phyloP scores from a whole-genome alignment of 2,329 filamentous ascomycete genomes.

The Exophiala calicioides region DNA sequence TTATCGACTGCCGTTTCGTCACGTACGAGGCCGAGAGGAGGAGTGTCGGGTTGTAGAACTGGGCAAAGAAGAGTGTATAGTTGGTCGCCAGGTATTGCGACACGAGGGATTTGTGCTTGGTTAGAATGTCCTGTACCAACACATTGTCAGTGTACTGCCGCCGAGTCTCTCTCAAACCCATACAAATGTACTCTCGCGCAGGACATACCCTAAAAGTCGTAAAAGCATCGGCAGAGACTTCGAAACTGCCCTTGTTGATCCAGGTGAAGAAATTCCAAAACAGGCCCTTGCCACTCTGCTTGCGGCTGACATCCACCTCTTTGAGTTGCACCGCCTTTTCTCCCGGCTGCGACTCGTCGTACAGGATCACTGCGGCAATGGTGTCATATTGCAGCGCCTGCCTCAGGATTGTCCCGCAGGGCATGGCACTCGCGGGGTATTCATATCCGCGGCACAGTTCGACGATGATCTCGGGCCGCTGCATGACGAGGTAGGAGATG shows the following conservation, averaged over 20 bases:
- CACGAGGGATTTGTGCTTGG: slow-evolving; percentile 88
- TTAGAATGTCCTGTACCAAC: slow-evolving; percentile 77
- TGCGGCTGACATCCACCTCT: slow-evolving; percentile 73
- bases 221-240: slow-evolving; percentile 95
- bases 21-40: slow-evolving; percentile 95
- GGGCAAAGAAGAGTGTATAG: slow-evolving; percentile 88
- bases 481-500: slow-evolving; percentile 83
- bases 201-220: slow-evolving; percentile 83
- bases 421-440: slow-evolving; percentile 85
- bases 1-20: slow-evolving; percentile 97
- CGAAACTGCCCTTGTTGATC: slow-evolving; percentile 95
- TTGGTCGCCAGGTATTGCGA: slow-evolving; percentile 85
- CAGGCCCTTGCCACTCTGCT: slow-evolving; percentile 76
- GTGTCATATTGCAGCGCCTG: slow-evolving; percentile 91
- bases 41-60: slow-evolving; percentile 68
- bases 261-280: slow-evolving; percentile 98
- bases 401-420: slow-evolving; percentile 83
- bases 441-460: slow-evolving; percentile 89
- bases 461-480: slow-evolving; percentile 81
- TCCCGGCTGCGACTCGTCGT: slow-evolving; percentile 78
- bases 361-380: slow-evolving; percentile 85
- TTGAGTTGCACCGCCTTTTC: slow-evolving; percentile 74
- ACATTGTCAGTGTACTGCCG: not conserved
- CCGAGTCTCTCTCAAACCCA: no score
- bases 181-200: no score